These are phyloP conservation scores for Xanthoceras sorbifolium DNA, from an alignment of 345 rosid genomes.

Conservation along the genomic window DNA sequence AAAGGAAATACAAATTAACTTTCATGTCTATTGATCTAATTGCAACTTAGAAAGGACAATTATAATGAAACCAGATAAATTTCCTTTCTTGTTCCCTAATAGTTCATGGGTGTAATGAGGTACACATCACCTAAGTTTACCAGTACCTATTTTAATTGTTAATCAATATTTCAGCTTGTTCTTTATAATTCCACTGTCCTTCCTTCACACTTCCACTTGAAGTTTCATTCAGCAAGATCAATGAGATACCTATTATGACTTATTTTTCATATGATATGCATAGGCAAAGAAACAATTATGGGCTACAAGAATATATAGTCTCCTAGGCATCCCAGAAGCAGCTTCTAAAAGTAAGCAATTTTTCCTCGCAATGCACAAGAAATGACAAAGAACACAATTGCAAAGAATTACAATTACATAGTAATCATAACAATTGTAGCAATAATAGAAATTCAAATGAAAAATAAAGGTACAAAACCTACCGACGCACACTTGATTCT, in stretches of 20 bases:
- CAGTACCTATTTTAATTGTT: neutral
- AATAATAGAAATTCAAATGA: neutral
- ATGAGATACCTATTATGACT: too few species aligned
- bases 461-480: conserved; percentile 22
- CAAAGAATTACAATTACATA: neutral
- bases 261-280: too few species aligned
- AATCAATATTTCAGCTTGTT: neutral
- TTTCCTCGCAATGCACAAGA: neutral
- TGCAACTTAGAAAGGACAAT: neutral
- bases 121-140: neutral
- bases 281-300: too few species aligned
- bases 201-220: neutral
- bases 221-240: neutral
- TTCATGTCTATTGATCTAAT: neutral
- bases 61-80: neutral
- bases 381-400: neutral
- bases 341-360: neutral
- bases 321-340: neutral
- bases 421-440: conserved; percentile 6
- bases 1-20: neutral
- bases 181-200: neutral
- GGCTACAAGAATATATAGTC: too few species aligned
- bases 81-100: neutral
- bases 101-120: neutral
- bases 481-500: too few species aligned